Percentiles rank a stretch among this genome's conserved stretches.
phyloP scores from a whole-genome alignment of 352 stramenopile species.

The Labyrinthula sp. region DNA sequence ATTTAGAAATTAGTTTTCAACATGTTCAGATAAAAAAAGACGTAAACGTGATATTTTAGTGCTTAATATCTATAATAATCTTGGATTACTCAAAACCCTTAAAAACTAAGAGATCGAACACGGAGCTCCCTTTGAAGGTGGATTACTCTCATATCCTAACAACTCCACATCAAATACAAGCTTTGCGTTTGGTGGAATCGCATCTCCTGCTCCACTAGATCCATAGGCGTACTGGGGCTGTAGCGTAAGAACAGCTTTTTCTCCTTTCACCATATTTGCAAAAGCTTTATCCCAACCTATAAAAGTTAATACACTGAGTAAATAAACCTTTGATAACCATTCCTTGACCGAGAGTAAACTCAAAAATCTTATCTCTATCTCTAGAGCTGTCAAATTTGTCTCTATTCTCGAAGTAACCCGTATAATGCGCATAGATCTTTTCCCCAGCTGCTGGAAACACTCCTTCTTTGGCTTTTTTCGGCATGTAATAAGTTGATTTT shows the following conservation, averaged over 20 bases:
- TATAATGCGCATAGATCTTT: slow-evolving; percentile 30
- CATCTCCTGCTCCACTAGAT: slow-evolving; percentile 28
- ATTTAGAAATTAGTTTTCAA: no score
- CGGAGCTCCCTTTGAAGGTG: no score
- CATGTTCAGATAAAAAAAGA: no score
- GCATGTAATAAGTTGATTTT: slow-evolving; percentile 24
- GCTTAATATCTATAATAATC: no score
- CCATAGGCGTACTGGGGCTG: slow-evolving; percentile 44
- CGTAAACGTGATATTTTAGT: no score
- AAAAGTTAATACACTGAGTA: no score
- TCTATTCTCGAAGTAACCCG: slow-evolving; percentile 10
- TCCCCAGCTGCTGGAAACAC: slow-evolving; percentile 20
- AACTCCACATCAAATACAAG: slow-evolving; percentile 47
- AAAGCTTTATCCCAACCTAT: slow-evolving; percentile 21
- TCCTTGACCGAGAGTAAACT: slow-evolving; percentile 9
- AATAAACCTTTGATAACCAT: no score
- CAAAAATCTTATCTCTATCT: slow-evolving; percentile 1
- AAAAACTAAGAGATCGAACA: no score
- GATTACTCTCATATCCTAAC: no score
- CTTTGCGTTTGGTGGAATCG: slow-evolving; percentile 41
- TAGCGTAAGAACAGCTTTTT: slow-evolving; percentile 40
- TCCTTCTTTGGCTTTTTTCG: no score
- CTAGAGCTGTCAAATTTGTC: slow-evolving; percentile 15
- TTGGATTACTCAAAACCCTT: no score
- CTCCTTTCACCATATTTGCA: slow-evolving; percentile 33